Evolutionary conservation across 257 asterid species (phyloP), one percentile per base, ranked within the genome.

Genomic region (Coffea canephora): DNA sequence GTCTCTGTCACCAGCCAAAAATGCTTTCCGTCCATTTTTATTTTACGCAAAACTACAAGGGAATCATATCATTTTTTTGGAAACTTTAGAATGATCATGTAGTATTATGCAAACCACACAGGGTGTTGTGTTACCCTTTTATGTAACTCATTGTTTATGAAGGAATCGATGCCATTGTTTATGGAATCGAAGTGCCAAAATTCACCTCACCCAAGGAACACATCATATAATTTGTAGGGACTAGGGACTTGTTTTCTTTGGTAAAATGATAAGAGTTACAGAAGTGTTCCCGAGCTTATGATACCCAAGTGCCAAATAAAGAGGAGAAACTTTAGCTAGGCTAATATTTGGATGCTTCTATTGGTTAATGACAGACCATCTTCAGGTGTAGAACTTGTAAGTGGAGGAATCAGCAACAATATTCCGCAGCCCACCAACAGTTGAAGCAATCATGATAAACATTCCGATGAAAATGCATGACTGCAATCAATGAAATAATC

Each of bases 361-460:
- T 34, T 46, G 16, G 74, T 49, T 71, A 75, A 77, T 9, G 75
- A 45, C 69, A 16, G 34, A 61, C 55, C 59, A 55, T 62, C 15
- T 50, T 89, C 75, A 94, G 11, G 94, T 80, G 81, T 94, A 92
- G 86, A 92, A 94, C 70, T 88, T 88, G 82, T 94, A 94, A 70
- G 87, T 79, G 23, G 97, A 92, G 65, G 97, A 87, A 87, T 92
- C 98, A 10, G 88, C 85, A 61, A 89, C 75, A 34, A 94, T 94
- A 77, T 92, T 92, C 80, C 97, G 76, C 36, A 94, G 85, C 39
- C 98, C 97, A 19, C 98, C 98, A 31, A 94, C 69, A 13, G 96
- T 92, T 49, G 98, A 94, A 62, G 97, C 94, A 74, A 92, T 78
- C 92, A 94, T 94, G 81, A 94, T 86, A 85, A 92, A 87, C 55